A percentile compares a stretch with the other conserved stretches of the same genome.
Conservation (phyloP, 208 protist genomes). For the Porcisia deanei region DNA sequence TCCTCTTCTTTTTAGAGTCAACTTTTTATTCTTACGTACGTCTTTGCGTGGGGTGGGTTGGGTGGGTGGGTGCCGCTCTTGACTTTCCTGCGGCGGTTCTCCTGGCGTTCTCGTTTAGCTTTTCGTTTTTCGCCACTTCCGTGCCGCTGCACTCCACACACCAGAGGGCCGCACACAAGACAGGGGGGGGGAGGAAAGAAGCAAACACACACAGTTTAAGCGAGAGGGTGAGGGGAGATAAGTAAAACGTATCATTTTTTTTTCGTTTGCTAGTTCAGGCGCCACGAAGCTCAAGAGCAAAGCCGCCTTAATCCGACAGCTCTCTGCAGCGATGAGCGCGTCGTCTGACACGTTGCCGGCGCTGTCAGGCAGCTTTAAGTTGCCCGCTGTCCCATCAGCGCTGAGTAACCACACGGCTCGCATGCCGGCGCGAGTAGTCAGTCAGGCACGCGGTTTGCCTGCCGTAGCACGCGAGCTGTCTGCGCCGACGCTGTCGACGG, state of each 20-base stretch:
- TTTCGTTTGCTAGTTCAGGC: neutral
- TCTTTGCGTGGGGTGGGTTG: neutral
- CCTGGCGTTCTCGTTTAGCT: neutral
- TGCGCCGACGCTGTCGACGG: conserved; percentile 12
- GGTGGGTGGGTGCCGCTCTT: too few relatives aligned
- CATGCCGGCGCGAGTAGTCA: conserved; percentile 17
- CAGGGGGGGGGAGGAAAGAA: neutral
- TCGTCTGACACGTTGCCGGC: conserved; percentile 16
- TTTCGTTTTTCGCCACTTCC: conserved; percentile 17
- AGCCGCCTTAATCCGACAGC: conserved; percentile 26
- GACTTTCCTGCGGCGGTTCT: neutral
- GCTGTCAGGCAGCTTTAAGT: neutral
- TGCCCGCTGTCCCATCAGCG: conserved; percentile 16
- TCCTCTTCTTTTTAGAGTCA: neutral
- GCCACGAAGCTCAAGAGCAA: conserved; percentile 20
- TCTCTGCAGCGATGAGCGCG: conserved; percentile 30
- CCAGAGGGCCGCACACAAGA: too few relatives aligned
- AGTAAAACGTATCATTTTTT: neutral
- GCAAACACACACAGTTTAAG: neutral
- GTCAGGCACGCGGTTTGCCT: conserved; percentile 25
- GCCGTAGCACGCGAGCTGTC: conserved; percentile 14
- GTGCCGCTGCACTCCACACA: neutral
- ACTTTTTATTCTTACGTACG: neutral
- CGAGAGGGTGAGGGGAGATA: neutral
- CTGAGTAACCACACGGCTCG: neutral